Conservation (phyloP, 208 protist genomes). For the Trypanosoma lewisi region DNA sequence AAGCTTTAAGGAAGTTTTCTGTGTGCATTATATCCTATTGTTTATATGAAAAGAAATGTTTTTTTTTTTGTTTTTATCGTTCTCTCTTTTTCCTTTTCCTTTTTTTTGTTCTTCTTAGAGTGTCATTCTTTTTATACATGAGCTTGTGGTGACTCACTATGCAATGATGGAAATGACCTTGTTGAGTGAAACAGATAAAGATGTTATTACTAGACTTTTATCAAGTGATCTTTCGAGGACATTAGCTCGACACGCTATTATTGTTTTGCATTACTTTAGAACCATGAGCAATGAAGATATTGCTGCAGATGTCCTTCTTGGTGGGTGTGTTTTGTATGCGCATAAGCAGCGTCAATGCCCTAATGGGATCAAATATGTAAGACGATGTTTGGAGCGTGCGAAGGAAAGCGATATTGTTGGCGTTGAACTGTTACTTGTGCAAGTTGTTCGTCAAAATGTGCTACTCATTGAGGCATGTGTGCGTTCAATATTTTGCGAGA, state of each 20-base stretch:
- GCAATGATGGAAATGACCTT: constrained; percentile 8
- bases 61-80: constrained; percentile 17
- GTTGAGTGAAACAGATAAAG: constrained; percentile 21
- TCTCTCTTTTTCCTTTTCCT: not conserved
- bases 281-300: constrained; percentile 18
- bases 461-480: constrained; percentile 76
- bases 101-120: constrained; percentile 8
- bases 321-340: constrained; percentile 61
- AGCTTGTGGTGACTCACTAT: constrained; percentile 3
- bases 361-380: not conserved
- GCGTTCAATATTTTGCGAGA: constrained; percentile 44
- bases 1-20: too few species aligned
- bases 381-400: constrained; percentile 10
- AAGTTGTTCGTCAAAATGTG: constrained; percentile 56
- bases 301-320: constrained; percentile 30
- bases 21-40: too few species aligned
- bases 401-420: constrained; percentile 56
- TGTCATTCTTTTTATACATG: not conserved
- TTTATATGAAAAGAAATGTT: constrained; percentile 12
- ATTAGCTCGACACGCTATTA: constrained; percentile 26
- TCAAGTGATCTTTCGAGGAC: constrained; percentile 22
- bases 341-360: constrained; percentile 52
- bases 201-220: constrained; percentile 30
- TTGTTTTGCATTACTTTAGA: constrained; percentile 29
- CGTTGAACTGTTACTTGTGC: constrained; percentile 58